Evolutionary conservation across 805 yeast genomes (phyloP), one percentile per base, ranked within the genome.

Genomic region (Suhomyces vadensis): DNA sequence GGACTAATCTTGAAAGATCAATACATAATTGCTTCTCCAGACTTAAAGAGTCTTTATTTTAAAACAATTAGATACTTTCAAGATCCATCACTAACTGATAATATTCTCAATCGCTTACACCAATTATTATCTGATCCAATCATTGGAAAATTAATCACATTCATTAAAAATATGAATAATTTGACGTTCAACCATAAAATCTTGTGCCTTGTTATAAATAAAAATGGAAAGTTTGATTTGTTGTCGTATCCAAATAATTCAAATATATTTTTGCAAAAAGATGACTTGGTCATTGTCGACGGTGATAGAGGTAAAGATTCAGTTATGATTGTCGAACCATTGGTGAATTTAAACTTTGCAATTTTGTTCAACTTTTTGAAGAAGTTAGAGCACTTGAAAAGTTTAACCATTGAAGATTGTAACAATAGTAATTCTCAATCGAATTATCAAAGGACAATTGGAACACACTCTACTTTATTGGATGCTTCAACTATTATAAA

Each of bases 271-370:
- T 67, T 86, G 47, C 75, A 72, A 48, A 71, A 78, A 36, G 73
- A 78, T 44, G 94, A 87, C 62, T 71, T 86, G 56, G 86, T 85
- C 7, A 81, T 86, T 14, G 84, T 85, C 44, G 94, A 87, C 64
- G 95, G 94, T 43, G 95, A 87, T 60, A 72, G 94, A 49, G 95
- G 95, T 22, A 84, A 84, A 55, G 95, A 87, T 61, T 63, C 87
- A 50, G 92, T 83, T 7, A 77, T 82, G 77, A 80, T 86, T 35
- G 65, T 85, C 22, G 85, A 83, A 49, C 88, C 92, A 0, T 61
- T 73, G 33, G 75, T 85, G 23, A 76, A 74, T 35, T 71, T 84
- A 44, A 78, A 83, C 47, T 69, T 82, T 60, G 92, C 92, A 2
- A 73, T 85, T 38, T 73, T 87, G 46, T 77, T 86, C 57, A 85